phyloP scores from a whole-genome alignment of 2,329 filamentous ascomycete species.

The Colletotrichum gloeosporioides region DNA sequence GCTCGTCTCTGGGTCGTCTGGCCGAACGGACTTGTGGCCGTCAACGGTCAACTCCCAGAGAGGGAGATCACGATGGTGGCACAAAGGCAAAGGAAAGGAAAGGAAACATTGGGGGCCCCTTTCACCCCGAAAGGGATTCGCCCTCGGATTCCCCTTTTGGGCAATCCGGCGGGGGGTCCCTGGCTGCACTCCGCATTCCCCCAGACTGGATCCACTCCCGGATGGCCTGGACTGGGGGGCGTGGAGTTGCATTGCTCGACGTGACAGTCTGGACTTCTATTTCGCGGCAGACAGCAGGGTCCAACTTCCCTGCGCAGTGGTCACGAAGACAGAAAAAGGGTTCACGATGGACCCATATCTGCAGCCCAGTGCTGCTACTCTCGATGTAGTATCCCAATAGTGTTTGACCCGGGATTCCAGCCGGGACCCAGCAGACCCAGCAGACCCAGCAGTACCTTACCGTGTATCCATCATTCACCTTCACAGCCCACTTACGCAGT shows the following conservation, averaged over 20 bases:
- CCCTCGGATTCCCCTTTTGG: slow-evolving; percentile 15
- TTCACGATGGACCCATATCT: background rate
- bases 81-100: background rate
- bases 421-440: background rate
- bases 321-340: background rate
- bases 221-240: background rate
- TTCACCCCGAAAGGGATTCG: slow-evolving; percentile 3
- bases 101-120: slow-evolving; percentile 9
- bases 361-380: background rate
- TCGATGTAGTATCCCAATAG: background rate
- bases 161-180: slow-evolving; percentile 1
- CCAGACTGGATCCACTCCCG: background rate
- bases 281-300: background rate
- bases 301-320: background rate
- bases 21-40: background rate
- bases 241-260: background rate
- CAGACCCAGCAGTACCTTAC: background rate
- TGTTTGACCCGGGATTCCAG: background rate
- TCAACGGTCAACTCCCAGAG: too few relatives aligned
- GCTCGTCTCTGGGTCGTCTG: slow-evolving; percentile 30
- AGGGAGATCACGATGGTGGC: background rate
- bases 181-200: slow-evolving; percentile 16
- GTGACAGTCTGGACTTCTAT: background rate
- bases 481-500: background rate
- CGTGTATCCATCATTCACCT: background rate